Conservation (phyloP, 768 basidiomycete species). For the Rossbeevera mucosa region DNA sequence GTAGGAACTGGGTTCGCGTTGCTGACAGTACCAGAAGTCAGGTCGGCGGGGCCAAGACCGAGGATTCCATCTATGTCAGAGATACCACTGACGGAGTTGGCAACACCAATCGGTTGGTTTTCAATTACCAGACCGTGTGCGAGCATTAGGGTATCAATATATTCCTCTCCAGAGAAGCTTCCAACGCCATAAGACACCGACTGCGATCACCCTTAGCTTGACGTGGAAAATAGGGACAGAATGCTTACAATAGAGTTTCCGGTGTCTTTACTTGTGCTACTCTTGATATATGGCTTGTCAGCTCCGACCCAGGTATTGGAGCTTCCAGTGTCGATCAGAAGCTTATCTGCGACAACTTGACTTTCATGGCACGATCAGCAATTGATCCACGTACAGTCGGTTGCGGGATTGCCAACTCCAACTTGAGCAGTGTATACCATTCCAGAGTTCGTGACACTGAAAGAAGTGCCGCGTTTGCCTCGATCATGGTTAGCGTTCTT, state of each 20-base stretch:
- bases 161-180: slow-evolving; percentile 7
- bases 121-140: background rate
- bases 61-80: slow-evolving; percentile 37
- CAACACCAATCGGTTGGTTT: slow-evolving; percentile 35
- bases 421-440: slow-evolving; percentile 26
- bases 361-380: background rate
- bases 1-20: slow-evolving; percentile 24
- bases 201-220: background rate
- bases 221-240: background rate
- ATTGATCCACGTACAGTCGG: slow-evolving; percentile 8
- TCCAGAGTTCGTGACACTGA: slow-evolving; percentile 16
- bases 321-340: slow-evolving; percentile 27
- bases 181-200: slow-evolving; percentile 3
- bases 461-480: slow-evolving; percentile 10
- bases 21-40: slow-evolving; percentile 26
- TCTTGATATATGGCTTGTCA: slow-evolving; percentile 26
- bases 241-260: slow-evolving; percentile 8
- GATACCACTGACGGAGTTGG: slow-evolving; percentile 11
- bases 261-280: slow-evolving; percentile 25
- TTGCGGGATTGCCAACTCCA: slow-evolving; percentile 18
- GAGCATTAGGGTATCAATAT: slow-evolving; percentile 4
- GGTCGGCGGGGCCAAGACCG: slow-evolving; percentile 31
- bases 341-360: slow-evolving; percentile 17
- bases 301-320: slow-evolving; percentile 28
- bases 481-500: slow-evolving; percentile 24